phyloP scores from a whole-genome alignment of 805 yeast species.

The Yamadazyma laniorum region DNA sequence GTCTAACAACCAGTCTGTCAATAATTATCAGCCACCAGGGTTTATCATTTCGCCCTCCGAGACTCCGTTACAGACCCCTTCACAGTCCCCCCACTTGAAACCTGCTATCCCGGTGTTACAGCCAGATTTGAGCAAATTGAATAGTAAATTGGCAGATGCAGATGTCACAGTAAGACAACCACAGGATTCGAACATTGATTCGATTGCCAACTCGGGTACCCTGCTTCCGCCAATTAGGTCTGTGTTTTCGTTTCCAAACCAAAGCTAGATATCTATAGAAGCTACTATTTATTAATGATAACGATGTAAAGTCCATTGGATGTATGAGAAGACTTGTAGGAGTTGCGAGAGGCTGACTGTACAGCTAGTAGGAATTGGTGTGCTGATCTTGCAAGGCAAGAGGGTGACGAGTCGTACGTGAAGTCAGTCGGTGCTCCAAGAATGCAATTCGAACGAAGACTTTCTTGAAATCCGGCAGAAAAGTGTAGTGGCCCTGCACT shows the following conservation, averaged over 20 bases:
- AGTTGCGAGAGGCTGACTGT: too few species aligned
- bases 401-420: too few species aligned
- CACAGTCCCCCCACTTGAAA: slow-evolving; percentile 46
- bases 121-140: slow-evolving; percentile 7
- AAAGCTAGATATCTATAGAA: neutral
- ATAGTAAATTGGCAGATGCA: slow-evolving; percentile 6
- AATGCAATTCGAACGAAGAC: too few species aligned
- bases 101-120: slow-evolving; percentile 22
- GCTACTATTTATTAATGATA: neutral
- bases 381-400: too few species aligned
- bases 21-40: slow-evolving; percentile 7
- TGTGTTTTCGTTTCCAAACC: slow-evolving; percentile 29
- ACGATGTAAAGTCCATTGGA: too few species aligned
- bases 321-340: too few species aligned
- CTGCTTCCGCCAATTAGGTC: slow-evolving; percentile 42
- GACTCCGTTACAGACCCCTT: slow-evolving; percentile 50
- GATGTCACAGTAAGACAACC: slow-evolving; percentile 12
- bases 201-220: slow-evolving; percentile 41
- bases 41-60: slow-evolving; percentile 40
- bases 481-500: too few species aligned
- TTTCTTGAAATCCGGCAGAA: too few species aligned
- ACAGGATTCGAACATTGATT: slow-evolving; percentile 10
- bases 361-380: too few species aligned
- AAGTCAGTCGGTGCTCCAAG: too few species aligned
- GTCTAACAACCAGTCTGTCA: neutral